Evolutionary conservation across 2,329 filamentous ascomycete genomes (phyloP), one percentile per base, ranked within the genome.

Genomic region (Paraphoma chrysanthemicola): DNA sequence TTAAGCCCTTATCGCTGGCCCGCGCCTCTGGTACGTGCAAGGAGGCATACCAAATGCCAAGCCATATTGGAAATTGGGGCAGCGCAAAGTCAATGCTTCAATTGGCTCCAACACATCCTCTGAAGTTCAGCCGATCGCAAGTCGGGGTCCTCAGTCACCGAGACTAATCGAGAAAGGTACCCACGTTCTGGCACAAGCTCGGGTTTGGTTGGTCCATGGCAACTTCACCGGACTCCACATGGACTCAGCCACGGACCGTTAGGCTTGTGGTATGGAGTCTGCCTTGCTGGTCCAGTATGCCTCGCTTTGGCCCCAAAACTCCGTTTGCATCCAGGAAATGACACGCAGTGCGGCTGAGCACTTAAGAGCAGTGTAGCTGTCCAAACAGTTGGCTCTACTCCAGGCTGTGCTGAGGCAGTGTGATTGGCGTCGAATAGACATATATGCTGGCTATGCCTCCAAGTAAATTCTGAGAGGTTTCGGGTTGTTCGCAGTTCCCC

Each of bases 381-480:
- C 33, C 14, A 10, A 36, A 36, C 9, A 10, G 33, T 36, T 7
- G 33, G 33, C 14, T 10, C 7, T 30, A n/a, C 16, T n/a, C 28
- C 16, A 30, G 7, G 18, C 30, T n/a, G n/a, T 23, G 10, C 18
- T 48, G 46, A 23, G 33, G 33, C 46, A 48, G 30, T 48, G 33
- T 14, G 14, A 36, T 36, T 36, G 6, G 7, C 3, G 6, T 3
- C 7, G 33, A 23, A 6, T 3, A 36, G 28, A 11, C 2, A 39
- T 44, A 51, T 49, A 49, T 17, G 30, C 12, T 18, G 10, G 43
- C n/a, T 44, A 46, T 39, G 41, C 49, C 54, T 45, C 33, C 4
- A 28, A 2, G 16, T 16, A 9, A 14, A 10, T 45, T 33, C 9
- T 9, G 33, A 11, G 28, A 50, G 39, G 2, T 30, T 29, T 50